A percentile compares a stretch with the other conserved stretches of the same genome.
Conservation (phyloP, 495 filamentous ascomycete genomes). For the Cryomyces minteri region DNA sequence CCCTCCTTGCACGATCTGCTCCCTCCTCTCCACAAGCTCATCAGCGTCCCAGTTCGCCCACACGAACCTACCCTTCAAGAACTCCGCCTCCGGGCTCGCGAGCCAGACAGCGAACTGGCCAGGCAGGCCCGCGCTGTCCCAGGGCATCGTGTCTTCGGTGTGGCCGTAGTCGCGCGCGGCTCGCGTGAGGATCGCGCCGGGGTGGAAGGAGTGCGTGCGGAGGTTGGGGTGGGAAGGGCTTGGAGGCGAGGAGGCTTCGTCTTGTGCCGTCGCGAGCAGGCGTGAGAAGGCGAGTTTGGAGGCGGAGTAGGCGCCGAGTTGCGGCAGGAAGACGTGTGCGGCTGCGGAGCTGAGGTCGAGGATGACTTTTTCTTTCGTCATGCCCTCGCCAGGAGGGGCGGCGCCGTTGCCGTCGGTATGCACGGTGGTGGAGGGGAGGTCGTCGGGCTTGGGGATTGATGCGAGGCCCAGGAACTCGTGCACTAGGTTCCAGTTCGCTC, state of each 20-base stretch:
- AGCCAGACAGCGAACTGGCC: conserved; percentile 32
- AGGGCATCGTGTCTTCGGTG: conserved; percentile 3
- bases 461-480: conserved; percentile 24
- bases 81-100: conserved; percentile 26
- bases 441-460: conserved; percentile 19
- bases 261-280: conserved; percentile 10
- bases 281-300: conserved; percentile 25
- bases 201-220: conserved; percentile 27
- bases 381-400: conserved; percentile 2
- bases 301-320: conserved; percentile 15
- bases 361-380: no score
- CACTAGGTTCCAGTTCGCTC: conserved; percentile 17
- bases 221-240: conserved; percentile 18
- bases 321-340: no score
- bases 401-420: conserved; percentile 18
- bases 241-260: conserved; percentile 3
- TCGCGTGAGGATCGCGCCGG: conserved; percentile 24
- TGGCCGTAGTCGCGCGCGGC: conserved; percentile 18
- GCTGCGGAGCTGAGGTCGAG: no score
- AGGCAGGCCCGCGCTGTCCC: conserved; percentile 15
- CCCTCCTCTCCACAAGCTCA: conserved; percentile 24
- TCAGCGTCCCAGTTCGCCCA: conserved; percentile 38
- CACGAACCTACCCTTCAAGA: conserved; percentile 29
- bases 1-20: conserved; percentile 17
- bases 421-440: conserved; percentile 20